Conservation (phyloP, 345 rosid species). For the Eucalyptus pauciflora region DNA sequence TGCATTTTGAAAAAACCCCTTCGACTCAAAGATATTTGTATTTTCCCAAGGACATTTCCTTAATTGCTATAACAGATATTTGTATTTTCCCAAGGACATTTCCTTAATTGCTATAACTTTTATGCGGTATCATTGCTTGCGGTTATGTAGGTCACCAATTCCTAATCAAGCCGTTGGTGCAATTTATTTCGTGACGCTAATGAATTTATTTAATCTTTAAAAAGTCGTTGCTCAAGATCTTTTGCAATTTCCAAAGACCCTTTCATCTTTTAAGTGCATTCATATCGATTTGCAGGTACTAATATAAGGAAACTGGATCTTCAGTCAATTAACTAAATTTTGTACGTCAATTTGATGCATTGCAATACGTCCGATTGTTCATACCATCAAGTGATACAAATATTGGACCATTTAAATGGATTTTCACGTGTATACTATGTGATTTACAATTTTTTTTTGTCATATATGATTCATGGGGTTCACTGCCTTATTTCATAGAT, state of each 20-base stretch:
- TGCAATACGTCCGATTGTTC: background rate
- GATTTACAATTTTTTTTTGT: background rate
- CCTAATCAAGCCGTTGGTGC: accelerated
- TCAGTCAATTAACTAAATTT: background rate
- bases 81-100: too few species aligned
- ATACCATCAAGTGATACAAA: background rate
- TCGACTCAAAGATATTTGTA: too few species aligned
- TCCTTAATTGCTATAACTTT: background rate
- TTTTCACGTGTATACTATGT: background rate
- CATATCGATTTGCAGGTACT: background rate
- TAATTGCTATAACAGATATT: background rate
- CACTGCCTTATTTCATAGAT: background rate
- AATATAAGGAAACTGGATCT: background rate
- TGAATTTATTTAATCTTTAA: background rate
- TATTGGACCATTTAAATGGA: background rate
- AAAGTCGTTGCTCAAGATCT: background rate
- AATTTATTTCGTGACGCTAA: accelerated
- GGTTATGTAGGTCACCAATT: background rate
- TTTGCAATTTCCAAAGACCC: background rate
- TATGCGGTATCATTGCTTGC: background rate
- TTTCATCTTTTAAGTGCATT: background rate
- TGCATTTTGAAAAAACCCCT: too few species aligned
- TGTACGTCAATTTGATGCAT: background rate
- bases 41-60: too few species aligned
- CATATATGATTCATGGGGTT: background rate